phyloP scores from a whole-genome alignment of 2,329 filamentous ascomycete genomes.

The Penicillium sp. region DNA sequence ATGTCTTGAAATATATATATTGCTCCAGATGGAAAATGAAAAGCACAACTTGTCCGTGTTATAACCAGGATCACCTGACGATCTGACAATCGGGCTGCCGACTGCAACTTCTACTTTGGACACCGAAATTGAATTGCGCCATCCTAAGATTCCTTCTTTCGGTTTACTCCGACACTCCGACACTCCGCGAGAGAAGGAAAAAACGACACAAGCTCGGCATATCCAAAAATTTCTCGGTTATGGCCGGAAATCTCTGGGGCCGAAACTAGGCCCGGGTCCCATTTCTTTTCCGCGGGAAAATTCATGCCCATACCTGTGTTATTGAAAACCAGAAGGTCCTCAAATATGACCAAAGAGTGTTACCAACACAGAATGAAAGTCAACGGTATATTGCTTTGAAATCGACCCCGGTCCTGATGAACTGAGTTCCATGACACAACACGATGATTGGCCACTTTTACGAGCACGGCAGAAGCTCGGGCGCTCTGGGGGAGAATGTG shows the following conservation, averaged over 20 bases:
- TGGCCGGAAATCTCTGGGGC: constrained; percentile 26
- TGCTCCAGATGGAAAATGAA: background rate
- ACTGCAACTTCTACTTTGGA: background rate
- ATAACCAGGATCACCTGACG: background rate
- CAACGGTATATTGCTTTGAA: constrained; percentile 8
- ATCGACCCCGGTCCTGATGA: constrained; percentile 6
- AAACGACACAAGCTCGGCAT: constrained; percentile 5
- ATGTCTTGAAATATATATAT: background rate
- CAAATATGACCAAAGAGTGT: background rate
- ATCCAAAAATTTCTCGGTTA: constrained; percentile 16
- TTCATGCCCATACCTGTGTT: no score
- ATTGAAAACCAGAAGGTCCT: background rate
- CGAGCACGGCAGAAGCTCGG: background rate
- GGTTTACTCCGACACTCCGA: constrained; percentile 6
- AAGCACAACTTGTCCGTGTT: background rate
- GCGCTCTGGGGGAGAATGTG: constrained; percentile 5
- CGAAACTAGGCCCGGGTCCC: constrained; percentile 8
- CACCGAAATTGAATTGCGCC: constrained; percentile 4
- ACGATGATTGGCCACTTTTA: constrained; percentile 14
- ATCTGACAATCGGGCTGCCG: background rate
- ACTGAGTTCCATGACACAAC: background rate
- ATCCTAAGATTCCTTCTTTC: background rate
- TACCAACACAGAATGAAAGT: background rate
- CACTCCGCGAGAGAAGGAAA: background rate
- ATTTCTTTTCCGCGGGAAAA: constrained; percentile 17